Conservation (phyloP, 176 grass and related monocot species). For the Avena atlantica region DNA sequence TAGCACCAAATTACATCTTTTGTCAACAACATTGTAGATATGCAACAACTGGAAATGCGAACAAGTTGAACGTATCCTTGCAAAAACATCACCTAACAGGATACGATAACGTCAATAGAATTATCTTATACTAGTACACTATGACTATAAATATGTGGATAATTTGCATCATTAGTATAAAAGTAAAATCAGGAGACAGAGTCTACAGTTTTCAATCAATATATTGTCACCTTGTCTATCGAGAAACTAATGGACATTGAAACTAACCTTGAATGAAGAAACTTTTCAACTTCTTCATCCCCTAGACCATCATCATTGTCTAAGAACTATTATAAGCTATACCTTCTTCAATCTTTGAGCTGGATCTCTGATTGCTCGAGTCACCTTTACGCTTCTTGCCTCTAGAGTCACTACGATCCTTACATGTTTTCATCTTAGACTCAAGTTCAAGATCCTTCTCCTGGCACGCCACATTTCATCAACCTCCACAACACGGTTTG, state of each 20-base stretch:
- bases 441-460: conserved; percentile 63
- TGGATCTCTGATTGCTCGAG: conserved; percentile 43
- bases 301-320: conserved; percentile 37
- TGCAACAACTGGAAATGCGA: neutral
- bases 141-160: neutral
- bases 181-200: neutral
- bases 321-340: conserved; percentile 36
- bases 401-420: conserved; percentile 22
- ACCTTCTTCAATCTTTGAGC: conserved; percentile 47
- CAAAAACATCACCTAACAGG: neutral
- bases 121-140: conserved; percentile 5
- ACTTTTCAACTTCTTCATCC: conserved; percentile 60
- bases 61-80: neutral
- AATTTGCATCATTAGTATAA: neutral
- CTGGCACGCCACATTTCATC: conserved; percentile 65
- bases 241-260: neutral
- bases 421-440: conserved; percentile 30
- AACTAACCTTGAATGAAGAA: conserved; percentile 62
- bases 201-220: neutral
- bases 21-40: conserved; percentile 5
- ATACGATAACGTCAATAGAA: neutral
- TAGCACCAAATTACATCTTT: neutral
- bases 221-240: neutral
- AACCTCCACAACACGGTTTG: conserved; percentile 67
- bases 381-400: conserved; percentile 55